Evolutionary conservation across 495 filamentous ascomycete species (phyloP).

Genomic region (Hypomontagnella submonticulosa): DNA sequence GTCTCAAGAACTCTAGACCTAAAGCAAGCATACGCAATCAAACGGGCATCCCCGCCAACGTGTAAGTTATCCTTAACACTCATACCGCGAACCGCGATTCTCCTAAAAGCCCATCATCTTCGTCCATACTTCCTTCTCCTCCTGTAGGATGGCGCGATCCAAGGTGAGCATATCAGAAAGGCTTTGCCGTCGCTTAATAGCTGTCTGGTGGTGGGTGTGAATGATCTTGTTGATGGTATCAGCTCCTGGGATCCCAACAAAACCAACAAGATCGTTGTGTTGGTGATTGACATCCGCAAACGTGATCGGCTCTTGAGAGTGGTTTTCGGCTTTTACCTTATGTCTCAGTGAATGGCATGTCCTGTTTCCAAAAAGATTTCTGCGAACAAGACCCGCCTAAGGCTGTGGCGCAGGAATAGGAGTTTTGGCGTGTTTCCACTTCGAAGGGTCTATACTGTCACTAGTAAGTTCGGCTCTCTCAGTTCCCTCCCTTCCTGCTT

Average conservation of each 20-base stretch:
- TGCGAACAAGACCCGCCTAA: constrained; percentile 26
- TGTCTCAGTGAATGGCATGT: neutral
- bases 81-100: neutral
- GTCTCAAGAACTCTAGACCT: no score
- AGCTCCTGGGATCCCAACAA: constrained; percentile 15
- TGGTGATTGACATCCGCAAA: neutral
- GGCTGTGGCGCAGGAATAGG: constrained; percentile 36
- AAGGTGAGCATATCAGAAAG: neutral
- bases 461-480: neutral
- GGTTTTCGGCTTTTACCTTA: neutral
- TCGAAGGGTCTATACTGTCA: no score
- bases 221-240: neutral
- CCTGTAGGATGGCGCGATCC: constrained; percentile 15
- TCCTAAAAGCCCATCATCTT: constrained; percentile 25
- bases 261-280: constrained; percentile 7
- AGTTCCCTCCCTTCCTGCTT: neutral
- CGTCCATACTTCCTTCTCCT: constrained; percentile 26
- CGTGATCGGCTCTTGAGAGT: neutral
- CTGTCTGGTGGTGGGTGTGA: neutral
- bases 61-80: neutral
- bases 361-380: constrained; percentile 1
- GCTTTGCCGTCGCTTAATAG: neutral
- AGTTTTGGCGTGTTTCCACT: neutral
- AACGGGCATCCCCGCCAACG: neutral
- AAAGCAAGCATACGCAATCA: no score